A percentile compares a stretch with the other conserved stretches of the same genome.
Conservation (phyloP, 2,329 filamentous ascomycete species). For the Penicillium sp. region DNA sequence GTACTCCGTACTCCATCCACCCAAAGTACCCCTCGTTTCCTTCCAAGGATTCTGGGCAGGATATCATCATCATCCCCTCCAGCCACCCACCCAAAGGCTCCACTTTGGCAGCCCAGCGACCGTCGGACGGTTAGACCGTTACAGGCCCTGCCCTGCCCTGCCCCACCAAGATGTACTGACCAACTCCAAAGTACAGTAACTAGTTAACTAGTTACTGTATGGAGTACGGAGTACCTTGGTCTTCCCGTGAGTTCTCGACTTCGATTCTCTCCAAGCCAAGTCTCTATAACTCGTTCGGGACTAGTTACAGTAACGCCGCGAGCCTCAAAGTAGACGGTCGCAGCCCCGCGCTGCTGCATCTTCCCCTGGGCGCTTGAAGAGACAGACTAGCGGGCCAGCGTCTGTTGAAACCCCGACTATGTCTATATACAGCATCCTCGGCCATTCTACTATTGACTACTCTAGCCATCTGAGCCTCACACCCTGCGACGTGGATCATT, state of each 20-base stretch:
- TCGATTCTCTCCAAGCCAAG: neutral
- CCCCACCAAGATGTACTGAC: neutral
- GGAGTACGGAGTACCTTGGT: neutral
- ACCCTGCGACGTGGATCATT: neutral
- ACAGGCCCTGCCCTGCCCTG: neutral
- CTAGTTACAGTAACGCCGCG: neutral
- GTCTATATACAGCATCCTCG: neutral
- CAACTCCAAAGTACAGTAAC: neutral
- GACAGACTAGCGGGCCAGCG: constrained; percentile 3
- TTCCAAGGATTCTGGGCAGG: neutral
- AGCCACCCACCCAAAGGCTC: constrained; percentile 9
- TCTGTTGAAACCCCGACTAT: constrained; percentile 4
- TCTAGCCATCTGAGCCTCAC: neutral
- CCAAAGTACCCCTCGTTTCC: neutral
- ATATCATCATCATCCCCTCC: constrained; percentile 22
- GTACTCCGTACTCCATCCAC: neutral
- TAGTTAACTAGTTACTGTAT: neutral
- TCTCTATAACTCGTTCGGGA: neutral
- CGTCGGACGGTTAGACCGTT: neutral
- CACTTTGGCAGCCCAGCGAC: constrained; percentile 7
- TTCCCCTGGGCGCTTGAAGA: constrained; percentile 1
- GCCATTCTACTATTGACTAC: neutral
- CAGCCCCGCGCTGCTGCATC: neutral
- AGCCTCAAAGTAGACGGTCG: neutral
- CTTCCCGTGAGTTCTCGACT: neutral